phyloP scores from a whole-genome alignment of 1,139 yeast genomes.

The Suhomyces kunorum region DNA sequence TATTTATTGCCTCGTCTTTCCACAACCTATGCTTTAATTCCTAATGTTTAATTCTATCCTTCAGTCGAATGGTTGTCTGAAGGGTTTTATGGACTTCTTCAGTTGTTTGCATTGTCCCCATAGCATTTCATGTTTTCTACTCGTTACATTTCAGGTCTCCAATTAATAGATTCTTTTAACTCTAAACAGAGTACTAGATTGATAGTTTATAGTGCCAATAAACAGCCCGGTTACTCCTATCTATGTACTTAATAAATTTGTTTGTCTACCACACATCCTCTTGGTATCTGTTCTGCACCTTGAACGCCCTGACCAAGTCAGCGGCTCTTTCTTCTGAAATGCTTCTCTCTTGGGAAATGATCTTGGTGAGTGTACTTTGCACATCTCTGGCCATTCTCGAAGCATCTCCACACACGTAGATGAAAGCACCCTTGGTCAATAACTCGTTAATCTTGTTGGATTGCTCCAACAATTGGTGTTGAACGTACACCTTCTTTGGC shows the following conservation, averaged over 20 bases:
- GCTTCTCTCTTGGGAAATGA: constrained; percentile 60
- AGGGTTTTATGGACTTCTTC: constrained; percentile 4
- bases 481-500: constrained; percentile 79
- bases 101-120: constrained; percentile 3
- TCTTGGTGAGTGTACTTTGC: constrained; percentile 66
- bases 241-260: background rate
- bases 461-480: constrained; percentile 68
- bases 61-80: constrained; percentile 2
- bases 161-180: constrained; percentile 8
- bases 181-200: constrained; percentile 5
- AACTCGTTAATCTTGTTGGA: constrained; percentile 57
- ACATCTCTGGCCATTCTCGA: constrained; percentile 96
- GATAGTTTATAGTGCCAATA: constrained; percentile 6
- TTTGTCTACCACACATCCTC: constrained; percentile 87
- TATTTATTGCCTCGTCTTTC: constrained; percentile 1
- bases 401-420: constrained; percentile 98
- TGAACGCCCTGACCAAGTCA: constrained; percentile 76
- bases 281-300: constrained; percentile 85
- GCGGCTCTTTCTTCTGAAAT: constrained; percentile 68
- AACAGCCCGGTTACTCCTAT: constrained; percentile 1
- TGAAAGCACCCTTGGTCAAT: constrained; percentile 74
- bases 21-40: constrained; percentile 4
- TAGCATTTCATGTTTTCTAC: constrained; percentile 3
- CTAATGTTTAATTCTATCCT: constrained; percentile 5
- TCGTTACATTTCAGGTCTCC: constrained; percentile 3